Base-by-base conservation (phyloP, 495 filamentous ascomycete genomes). In the Lineolata rhizophorae region DNA sequence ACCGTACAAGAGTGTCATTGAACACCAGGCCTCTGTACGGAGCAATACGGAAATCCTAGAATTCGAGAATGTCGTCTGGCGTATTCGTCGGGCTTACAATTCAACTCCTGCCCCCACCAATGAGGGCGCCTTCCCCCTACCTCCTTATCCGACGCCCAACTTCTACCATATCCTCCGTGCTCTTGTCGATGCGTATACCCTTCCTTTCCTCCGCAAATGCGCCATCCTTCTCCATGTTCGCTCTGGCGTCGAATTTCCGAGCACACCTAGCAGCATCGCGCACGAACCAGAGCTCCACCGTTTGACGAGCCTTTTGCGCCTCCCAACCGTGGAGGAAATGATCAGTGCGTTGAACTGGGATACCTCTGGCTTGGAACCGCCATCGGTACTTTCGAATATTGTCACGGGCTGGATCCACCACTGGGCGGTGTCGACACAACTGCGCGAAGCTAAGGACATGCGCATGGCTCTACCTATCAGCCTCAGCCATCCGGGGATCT, bases 161-260 rank as follows among this genome's bases (percentile, higher is more conserved):
- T 42, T 40, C 18, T 30, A 65, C 14, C 47, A 56, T 35, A 50
- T 60, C 6, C 45, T 75, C 17, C 54, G 60, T 15, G 56, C 54
- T 16, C 50, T 75, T 8, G 42, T 84, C 34, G 65, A 66, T 19
- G 82, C 70, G 45, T 99, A 94, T 43, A 78, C 81, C 11, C 57
- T 90, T n/a, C 59, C 72, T 0, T 95, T 95, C 57, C 57, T 95
- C 9, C 76, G 87, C 35, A 99, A 95, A 56, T 61, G 65, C 6
- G 64, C 66, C 11, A 66, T 95, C 20, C 66, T 95, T 13, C 62
- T 94, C 34, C 71, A 93, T 45, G 79, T 90, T 29, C 76, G 79
- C 34, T 80, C 76, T 47, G 84, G 85, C 10, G 67, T 93, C 24
- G 74, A 91, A 22, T 87, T 94, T 52, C 76, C 79, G 30, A 70